Evolutionary conservation across 148 eudicot genomes (phyloP), one percentile per base, ranked within the genome.

Genomic region (Tetragonia tetragonoides): DNA sequence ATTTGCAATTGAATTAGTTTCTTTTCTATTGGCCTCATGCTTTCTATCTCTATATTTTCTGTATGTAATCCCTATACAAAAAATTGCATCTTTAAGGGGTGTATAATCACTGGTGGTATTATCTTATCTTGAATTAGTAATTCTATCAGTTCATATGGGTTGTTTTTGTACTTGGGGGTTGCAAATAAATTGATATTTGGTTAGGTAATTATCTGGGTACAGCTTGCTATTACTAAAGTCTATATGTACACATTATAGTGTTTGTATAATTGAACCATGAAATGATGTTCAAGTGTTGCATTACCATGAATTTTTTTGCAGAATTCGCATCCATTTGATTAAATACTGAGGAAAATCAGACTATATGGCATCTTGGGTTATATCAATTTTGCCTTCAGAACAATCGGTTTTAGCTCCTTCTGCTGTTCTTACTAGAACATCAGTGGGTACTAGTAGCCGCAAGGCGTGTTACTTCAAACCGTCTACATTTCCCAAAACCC

Each of bases 331-430:
- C 37, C 7, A 66, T 21, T 44, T 16, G 42, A 46, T 28, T 51
- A 21, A 44, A 66, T 34, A n/a, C 28, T n/a, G 16, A 40, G 44
- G 71, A 23, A 21, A 66, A 46, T n/a, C 24, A 10, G 28, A 59
- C 57, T 44, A 70, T 17, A 83, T 83, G 85, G 83, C 78, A 21
- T 80, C 74, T 59, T 80, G 78, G 80, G 78, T 67, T 49, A 72
- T 61, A 3, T 23, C 83, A 47, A 49, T 69, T 57, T 72, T 80
- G 81, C 79, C 79, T 53, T 67, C 44, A 41, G 70, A 82, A 53
- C 79, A 75, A 7, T 63, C 78, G 28, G 51, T 65, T 3, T 70
- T 24, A 20, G 28, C 44, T 28, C 63, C 81, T 28, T 28, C 34
- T 70, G 38, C 60, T 34, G 40, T 75, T 64, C 34, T 68, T 49